Base-by-base conservation (phyloP, 768 basidiomycete genomes). In the Amanita rimosa region DNA sequence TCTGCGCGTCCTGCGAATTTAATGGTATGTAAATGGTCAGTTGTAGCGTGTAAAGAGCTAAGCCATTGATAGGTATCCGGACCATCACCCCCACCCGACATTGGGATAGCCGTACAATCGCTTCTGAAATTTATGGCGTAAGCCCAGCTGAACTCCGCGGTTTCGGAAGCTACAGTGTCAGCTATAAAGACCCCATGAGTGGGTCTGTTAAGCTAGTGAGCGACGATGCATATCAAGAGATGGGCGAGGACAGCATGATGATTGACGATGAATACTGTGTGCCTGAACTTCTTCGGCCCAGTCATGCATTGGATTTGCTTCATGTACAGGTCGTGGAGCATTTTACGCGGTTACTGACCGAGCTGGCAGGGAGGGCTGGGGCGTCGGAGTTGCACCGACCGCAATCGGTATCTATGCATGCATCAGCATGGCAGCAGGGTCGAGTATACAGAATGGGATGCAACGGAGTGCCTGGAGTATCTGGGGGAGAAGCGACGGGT, bases 241-340 rank as follows among this genome's bases (percentile, higher is more conserved):
- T 64, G 44, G 64, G 64, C 45, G 68, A 69, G 7, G 68, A 72
- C 51, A 67, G 64, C 50, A 85, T 82, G 78, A 74, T 82, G 46
- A 64, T 85, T 27, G 85, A 86, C 56, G 79, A 81, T 29, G 75
- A 73, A 10, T 35, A 14, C 58, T 54, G n/a, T 57, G 51, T 33
- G 50, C 57, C 63, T n/a, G 64, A 64, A 31, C 55, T 60, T 34
- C 64, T 69, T 43, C 59, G 62, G 24, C 75, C 78, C 4, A 72
- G 70, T 49, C 77, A 85, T 56, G 71, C 81, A 4, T 67, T 82
- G 51, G 82, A 83, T 62, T 64, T 71, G 52, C 71, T 88, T 42
- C 86, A 88, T 59, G 60, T 76, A 17, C 78, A 83, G 54, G 73
- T 86, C 42, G 71, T 84, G 44, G 78, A 81, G 36, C 78, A 86